Base-by-base conservation (phyloP, 139 green algal species). In the Zygnema circumcarinatum region DNA sequence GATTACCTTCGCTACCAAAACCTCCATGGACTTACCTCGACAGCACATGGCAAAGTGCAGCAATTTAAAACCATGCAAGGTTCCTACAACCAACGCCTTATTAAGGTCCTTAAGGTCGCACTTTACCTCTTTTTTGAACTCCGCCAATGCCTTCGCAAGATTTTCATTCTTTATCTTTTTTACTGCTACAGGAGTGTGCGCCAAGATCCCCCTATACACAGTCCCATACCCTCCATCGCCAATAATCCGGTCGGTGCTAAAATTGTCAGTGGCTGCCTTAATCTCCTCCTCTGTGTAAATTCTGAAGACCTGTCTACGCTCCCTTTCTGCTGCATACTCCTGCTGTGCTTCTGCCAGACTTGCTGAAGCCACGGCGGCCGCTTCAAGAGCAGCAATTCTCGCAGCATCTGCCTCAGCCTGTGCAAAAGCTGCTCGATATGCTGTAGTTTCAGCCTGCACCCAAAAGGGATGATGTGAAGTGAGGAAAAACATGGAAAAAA, bases 41-140 rank as follows among this genome's bases (percentile, higher is more conserved):
- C n/a, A n/a, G n/a, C n/a, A n/a, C n/a, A n/a, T n/a, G n/a, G n/a
- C n/a, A n/a, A n/a, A n/a, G n/a, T n/a, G n/a, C n/a, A n/a, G n/a
- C n/a, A n/a, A n/a, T n/a, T n/a, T n/a, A n/a, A n/a, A n/a, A n/a
- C n/a, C n/a, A n/a, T n/a, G n/a, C n/a, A n/a, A n/a, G n/a, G n/a
- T n/a, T n/a, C n/a, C n/a, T n/a, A n/a, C n/a, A n/a, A n/a, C n/a
- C n/a, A n/a, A n/a, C n/a, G n/a, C n/a, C n/a, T n/a, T n/a, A n/a
- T n/a, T n/a, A n/a, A n/a, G n/a, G n/a, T n/a, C n/a, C n/a, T n/a
- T n/a, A n/a, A n/a, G n/a, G n/a, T n/a, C n/a, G n/a, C n/a, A n/a
- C n/a, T 40, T 20, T n/a, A 84, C 76, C 76, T 84, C 76, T 32
- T 84, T 84, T 36, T 84, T 75, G 40, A 84, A 84, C 2, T 84